Evolutionary conservation across 148 eudicot species (phyloP).

Genomic region (Persicaria tinctoria): DNA sequence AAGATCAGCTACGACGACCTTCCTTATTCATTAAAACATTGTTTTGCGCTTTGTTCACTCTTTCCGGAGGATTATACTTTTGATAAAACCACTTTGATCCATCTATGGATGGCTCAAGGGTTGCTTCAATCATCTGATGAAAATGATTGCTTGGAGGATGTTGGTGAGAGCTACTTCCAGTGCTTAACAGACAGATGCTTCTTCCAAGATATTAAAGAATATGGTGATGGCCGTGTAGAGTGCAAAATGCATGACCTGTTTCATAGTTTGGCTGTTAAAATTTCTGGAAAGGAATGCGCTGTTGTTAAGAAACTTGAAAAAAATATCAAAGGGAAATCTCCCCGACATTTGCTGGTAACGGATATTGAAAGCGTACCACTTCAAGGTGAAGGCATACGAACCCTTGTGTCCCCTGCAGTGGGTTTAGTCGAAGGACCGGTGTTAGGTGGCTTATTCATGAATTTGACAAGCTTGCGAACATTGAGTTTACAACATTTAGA

Average conservation of each 20-base stretch:
- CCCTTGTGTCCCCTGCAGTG: background rate
- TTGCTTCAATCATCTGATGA: background rate
- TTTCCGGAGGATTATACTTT: slow-evolving; percentile 16
- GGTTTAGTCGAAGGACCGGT: background rate
- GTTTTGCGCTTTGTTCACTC: slow-evolving; percentile 17
- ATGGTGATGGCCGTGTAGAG: background rate
- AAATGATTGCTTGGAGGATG: slow-evolving; percentile 15
- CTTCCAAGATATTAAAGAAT: slow-evolving; percentile 11
- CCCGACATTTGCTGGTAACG: background rate
- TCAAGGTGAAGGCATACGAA: background rate
- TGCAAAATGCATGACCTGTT: slow-evolving; percentile 22
- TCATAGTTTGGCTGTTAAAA: slow-evolving; percentile 18
- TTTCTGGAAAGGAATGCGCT: slow-evolving; percentile 9
- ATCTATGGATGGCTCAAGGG: slow-evolving; percentile 24
- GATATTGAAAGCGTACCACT: background rate
- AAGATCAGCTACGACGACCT: slow-evolving; percentile 29
- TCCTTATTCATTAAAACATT: background rate
- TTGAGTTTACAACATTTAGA: background rate
- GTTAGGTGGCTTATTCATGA: background rate
- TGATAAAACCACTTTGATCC: slow-evolving; percentile 4
- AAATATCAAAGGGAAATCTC: background rate
- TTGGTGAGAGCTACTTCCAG: slow-evolving; percentile 16
- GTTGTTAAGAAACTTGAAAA: background rate
- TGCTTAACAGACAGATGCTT: slow-evolving; percentile 19
- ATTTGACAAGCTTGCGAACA: slow-evolving; percentile 11